Conservation (phyloP, 352 stramenopile genomes). For the Globisporangium okanoganense region DNA sequence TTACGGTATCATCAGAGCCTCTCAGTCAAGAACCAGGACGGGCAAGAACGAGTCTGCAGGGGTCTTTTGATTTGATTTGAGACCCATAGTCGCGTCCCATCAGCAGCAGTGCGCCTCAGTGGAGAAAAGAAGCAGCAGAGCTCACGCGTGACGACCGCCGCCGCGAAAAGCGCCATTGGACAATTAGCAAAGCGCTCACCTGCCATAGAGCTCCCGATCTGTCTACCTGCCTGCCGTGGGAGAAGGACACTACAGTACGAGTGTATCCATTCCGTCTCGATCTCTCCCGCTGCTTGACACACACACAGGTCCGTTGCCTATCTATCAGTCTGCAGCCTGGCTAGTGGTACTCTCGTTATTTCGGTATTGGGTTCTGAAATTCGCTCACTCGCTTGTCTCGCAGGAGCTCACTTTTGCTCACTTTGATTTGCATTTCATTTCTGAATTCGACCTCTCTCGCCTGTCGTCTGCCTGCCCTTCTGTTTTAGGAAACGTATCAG, state of each 20-base stretch:
- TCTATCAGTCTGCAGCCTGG: background rate
- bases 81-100: no score
- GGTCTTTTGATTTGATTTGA: no score
- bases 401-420: background rate
- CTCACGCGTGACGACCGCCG: background rate
- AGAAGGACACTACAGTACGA: background rate
- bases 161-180: background rate
- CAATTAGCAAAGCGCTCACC: background rate
- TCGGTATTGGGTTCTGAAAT: background rate
- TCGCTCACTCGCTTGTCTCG: background rate
- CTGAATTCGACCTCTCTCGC: background rate
- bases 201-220: background rate
- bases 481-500: background rate
- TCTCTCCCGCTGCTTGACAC: background rate
- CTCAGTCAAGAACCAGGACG: no score
- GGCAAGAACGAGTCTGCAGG: no score
- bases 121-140: constrained; percentile 1
- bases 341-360: background rate
- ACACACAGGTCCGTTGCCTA: background rate
- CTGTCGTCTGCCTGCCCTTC: background rate
- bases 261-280: background rate
- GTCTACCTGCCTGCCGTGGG: background rate
- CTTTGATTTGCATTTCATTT: background rate
- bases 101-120: no score
- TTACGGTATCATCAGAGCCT: no score